Base-by-base conservation (phyloP, 2,329 filamentous ascomycete genomes). In the Colletotrichum sp. region DNA sequence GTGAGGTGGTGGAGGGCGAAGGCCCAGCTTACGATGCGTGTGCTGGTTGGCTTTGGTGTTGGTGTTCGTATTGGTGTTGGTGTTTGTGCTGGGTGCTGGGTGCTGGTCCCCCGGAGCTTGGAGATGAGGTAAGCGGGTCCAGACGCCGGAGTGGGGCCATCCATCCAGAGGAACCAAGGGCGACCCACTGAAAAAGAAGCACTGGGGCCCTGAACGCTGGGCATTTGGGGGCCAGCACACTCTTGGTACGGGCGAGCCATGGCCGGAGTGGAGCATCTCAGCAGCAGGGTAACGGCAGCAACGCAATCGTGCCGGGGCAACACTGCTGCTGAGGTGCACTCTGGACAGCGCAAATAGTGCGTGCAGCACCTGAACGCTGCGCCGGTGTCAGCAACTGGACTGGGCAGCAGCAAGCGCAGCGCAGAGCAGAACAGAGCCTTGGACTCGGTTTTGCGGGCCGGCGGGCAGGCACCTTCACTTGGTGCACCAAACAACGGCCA, bases 1-100 rank as follows among this genome's bases (percentile, higher is more conserved):
- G 24, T 55, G 72, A 73, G 63, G 64, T 73, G 69, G 63, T 61
- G 69, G 63, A 71, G 39, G 32, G 48, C 32, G 32, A 69, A 28
- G 43, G 2, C 52, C n/a, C 26, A 24, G 28, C 32, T 30, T 64
- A 64, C 61, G 26, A 52, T 66, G 36, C 63, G 36, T 8, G 21
- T 66, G 63, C 36, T 65, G 63, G 21, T 52, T 48, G 28, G 30
- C 30, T 26, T 34, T 34, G 16, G 21, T 65, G 28, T 32, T 63
- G 30, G 32, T 67, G 21, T 24, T 28, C 32, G 61, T 70, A n/a
- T 28, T 39, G 72, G 72, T 57, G 34, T 59, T 64, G 18, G 34
- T 57, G 65, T 43, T 60, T 24, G 65, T 24, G 32, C 30, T 16
- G 26, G n/a, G 65, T 24, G 32, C 30, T 16, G 26, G n/a, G 43